Evolutionary conservation across 306 rosid genomes (phyloP).

Genomic region (Boehmeria nivea): DNA sequence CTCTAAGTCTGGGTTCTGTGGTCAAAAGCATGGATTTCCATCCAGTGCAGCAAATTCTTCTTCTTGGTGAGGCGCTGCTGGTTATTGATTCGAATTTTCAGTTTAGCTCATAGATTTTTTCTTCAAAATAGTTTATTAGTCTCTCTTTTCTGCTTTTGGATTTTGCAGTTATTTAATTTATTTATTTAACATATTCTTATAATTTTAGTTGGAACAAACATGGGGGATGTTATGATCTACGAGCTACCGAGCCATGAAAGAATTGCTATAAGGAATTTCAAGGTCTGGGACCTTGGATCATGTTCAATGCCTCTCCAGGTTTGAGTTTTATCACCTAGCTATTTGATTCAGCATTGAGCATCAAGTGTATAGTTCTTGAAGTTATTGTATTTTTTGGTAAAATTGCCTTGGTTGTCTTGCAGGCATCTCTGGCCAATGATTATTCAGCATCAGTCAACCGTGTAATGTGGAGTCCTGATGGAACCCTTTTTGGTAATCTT

Average conservation of each 20-base stretch:
- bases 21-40: constrained; percentile 97
- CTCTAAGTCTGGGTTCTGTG: constrained; percentile 62
- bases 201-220: constrained; percentile 81
- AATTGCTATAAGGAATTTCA: constrained; percentile 69
- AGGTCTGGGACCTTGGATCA: constrained; percentile 70
- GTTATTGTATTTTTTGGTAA: constrained; percentile 18
- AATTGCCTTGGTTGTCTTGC: constrained; percentile 24
- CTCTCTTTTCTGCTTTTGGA: background rate
- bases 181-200: constrained; percentile 8
- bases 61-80: constrained; percentile 62
- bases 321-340: constrained; percentile 23
- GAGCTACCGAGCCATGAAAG: constrained; percentile 76
- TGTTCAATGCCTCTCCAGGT: constrained; percentile 80
- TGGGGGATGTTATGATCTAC: constrained; percentile 89
- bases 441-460: constrained; percentile 80
- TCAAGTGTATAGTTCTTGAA: constrained; percentile 9
- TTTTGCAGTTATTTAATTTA: constrained; percentile 3
- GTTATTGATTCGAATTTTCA: constrained; percentile 15
- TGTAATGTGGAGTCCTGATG: constrained; percentile 98
- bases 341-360: no score
- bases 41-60: constrained; percentile 81
- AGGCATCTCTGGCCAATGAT: constrained; percentile 78
- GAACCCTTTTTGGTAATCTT: constrained; percentile 70
- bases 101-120: background rate
- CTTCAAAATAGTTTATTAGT: background rate